A percentile compares a stretch with the other conserved stretches of the same genome.
Conservation (phyloP, 2,329 filamentous ascomycete species). For the Didymella pinodella region DNA sequence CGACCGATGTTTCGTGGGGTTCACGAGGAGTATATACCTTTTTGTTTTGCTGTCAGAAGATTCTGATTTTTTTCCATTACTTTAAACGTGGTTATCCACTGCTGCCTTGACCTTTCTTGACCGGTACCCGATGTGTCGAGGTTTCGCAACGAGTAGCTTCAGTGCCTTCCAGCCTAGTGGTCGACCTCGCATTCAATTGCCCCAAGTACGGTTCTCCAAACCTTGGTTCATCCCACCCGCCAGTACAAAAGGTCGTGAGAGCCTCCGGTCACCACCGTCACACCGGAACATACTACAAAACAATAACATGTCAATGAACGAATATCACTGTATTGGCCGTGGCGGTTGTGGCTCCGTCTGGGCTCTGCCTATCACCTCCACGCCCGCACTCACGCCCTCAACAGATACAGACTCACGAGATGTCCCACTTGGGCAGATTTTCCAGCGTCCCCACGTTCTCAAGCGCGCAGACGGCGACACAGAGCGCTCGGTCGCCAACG, state of each 20-base stretch:
- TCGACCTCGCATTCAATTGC: not conserved
- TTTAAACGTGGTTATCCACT: not conserved
- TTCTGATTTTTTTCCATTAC: not conserved
- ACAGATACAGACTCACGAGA: too few relatives aligned
- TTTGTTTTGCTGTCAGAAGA: conserved; percentile 2
- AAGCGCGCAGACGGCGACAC: not conserved
- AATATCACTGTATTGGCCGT: conserved; percentile 7
- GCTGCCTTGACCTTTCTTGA: not conserved
- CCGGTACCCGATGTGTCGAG: not conserved
- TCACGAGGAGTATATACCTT: conserved; percentile 15
- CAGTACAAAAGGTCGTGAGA: not conserved
- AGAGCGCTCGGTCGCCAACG: not conserved
- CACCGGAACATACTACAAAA: not conserved
- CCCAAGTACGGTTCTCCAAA: not conserved
- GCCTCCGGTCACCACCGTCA: not conserved
- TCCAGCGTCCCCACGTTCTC: not conserved
- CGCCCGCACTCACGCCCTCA: too few relatives aligned
- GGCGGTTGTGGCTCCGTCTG: conserved; percentile 5
- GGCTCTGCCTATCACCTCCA: not conserved
- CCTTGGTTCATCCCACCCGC: not conserved
- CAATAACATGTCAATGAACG: not conserved
- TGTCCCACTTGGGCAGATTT: not conserved
- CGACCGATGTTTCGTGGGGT: conserved; percentile 6
- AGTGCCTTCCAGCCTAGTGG: not conserved
- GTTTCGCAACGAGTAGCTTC: not conserved